Conservation (phyloP, 1,139 yeast genomes). For the Protomyces inundatus region DNA sequence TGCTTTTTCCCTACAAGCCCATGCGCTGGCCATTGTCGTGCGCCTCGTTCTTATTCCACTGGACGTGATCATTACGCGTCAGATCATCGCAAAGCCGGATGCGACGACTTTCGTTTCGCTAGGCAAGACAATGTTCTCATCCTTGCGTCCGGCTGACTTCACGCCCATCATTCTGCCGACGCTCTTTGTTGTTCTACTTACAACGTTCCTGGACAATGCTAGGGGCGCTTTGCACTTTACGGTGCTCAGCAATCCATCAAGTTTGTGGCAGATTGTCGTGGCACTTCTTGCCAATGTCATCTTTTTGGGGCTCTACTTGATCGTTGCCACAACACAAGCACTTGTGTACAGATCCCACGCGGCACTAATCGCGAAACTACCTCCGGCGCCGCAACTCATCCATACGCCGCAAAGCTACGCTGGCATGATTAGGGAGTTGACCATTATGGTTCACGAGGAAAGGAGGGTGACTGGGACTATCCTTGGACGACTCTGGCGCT, state of each 20-base stretch:
- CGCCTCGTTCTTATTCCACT: conserved; percentile 7
- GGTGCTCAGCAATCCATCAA: too few species aligned
- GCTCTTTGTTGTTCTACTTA: not conserved
- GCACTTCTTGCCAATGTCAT: not conserved
- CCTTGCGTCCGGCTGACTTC: conserved; percentile 1
- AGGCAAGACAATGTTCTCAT: not conserved
- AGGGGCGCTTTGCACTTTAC: too few species aligned
- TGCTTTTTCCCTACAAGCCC: not conserved
- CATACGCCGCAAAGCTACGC: not conserved
- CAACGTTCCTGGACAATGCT: not conserved
- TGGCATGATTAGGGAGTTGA: not conserved
- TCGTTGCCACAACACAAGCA: not conserved
- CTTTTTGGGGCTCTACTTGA: not conserved
- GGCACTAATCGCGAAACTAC: not conserved
- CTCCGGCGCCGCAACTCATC: not conserved
- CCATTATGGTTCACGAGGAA: not conserved
- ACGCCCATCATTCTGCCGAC: conserved; percentile 9
- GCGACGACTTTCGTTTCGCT: not conserved
- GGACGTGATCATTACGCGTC: conserved; percentile 14
- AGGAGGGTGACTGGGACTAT: not conserved
- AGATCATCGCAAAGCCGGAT: conserved; percentile 10
- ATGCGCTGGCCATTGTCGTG: not conserved
- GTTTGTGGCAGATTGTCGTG: too few species aligned
- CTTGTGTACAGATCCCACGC: not conserved
- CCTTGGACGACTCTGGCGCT: conserved; percentile 6